Evolutionary conservation across 2,329 filamentous ascomycete species (phyloP).

Genomic region (Colletotrichum brevisporum): DNA sequence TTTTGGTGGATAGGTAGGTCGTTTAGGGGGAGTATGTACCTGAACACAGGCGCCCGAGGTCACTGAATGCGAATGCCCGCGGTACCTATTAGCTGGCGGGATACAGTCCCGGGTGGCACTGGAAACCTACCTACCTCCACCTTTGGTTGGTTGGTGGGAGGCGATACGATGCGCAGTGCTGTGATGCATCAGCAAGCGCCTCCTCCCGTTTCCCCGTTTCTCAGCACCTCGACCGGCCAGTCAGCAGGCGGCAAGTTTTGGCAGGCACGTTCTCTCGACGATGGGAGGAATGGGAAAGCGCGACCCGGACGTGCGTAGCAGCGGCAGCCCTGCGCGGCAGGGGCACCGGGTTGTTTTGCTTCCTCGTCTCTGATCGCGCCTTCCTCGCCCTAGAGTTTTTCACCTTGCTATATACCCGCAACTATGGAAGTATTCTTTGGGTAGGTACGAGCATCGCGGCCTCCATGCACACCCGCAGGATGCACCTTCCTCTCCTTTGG

Average conservation of each 20-base stretch:
- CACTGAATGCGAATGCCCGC: conserved; percentile 1
- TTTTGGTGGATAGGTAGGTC: too few relatives aligned
- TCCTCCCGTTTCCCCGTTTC: conserved; percentile 24
- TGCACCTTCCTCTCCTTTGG: too few relatives aligned
- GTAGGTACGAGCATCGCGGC: too few relatives aligned
- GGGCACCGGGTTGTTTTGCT: not conserved
- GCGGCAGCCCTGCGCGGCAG: conserved; percentile 8
- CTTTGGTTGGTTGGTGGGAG: not conserved
- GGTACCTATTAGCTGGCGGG: not conserved
- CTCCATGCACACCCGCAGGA: too few relatives aligned
- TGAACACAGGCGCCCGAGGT: not conserved
- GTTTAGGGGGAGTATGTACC: not conserved
- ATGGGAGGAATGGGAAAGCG: conserved; percentile 34
- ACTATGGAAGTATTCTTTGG: too few relatives aligned
- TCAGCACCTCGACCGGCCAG: conserved; percentile 21
- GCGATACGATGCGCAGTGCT: conserved; percentile 1
- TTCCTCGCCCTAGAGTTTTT: not conserved
- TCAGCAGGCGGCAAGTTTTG: conserved; percentile 11
- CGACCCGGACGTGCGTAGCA: conserved; percentile 25
- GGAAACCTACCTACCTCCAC: too few relatives aligned
- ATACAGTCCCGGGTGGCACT: too few relatives aligned
- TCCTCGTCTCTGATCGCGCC: not conserved
- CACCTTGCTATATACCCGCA: not conserved
- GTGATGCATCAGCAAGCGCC: conserved; percentile 29
- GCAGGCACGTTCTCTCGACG: conserved; percentile 29